These are phyloP conservation scores for Candolleomyces aberdarensis DNA, from an alignment of 768 basidiomycete genomes.

Conservation along the genomic window DNA sequence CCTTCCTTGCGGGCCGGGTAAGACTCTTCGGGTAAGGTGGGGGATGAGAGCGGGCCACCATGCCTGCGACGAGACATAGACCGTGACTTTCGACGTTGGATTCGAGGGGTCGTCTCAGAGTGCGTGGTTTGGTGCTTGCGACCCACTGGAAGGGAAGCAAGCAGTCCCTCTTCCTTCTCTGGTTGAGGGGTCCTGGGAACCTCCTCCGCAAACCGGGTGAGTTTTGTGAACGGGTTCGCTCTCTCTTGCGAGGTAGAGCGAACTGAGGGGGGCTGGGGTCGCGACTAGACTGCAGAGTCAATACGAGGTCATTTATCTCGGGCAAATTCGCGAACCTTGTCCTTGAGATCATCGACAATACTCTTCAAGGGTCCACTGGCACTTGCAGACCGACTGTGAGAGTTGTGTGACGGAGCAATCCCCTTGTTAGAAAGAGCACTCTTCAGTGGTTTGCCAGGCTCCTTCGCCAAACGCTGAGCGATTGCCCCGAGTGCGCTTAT, in stretches of 20 bases:
- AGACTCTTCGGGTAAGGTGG: conserved; percentile 3
- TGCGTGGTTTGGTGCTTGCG: conserved; percentile 53
- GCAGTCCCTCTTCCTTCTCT: not conserved
- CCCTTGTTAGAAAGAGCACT: conserved; percentile 14
- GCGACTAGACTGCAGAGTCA: conserved; percentile 27
- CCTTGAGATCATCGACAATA: conserved; percentile 77
- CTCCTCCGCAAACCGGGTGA: conserved; percentile 33
- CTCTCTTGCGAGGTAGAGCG: conserved; percentile 40
- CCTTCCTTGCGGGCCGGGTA: conserved; percentile 16
- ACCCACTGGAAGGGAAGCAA: conserved; percentile 8
- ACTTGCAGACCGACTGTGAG: conserved; percentile 23
- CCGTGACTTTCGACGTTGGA: conserved; percentile 50
- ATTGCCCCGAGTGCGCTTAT: conserved; percentile 21
- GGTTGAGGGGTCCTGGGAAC: conserved; percentile 3
- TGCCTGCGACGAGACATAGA: conserved; percentile 49
- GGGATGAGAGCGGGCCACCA: conserved; percentile 12
- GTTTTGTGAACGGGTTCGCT: conserved; percentile 56
- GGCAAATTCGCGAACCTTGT: conserved; percentile 42
- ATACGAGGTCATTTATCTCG: not conserved
- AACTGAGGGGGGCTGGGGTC: conserved; percentile 38
- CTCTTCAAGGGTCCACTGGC: conserved; percentile 49
- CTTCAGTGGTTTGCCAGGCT: conserved; percentile 6
- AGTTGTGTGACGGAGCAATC: conserved; percentile 12
- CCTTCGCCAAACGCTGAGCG: conserved; percentile 15
- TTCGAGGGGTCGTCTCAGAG: conserved; percentile 34